Conservation (phyloP, 2,329 filamentous ascomycete species). For the Trichophaea hybrida region DNA sequence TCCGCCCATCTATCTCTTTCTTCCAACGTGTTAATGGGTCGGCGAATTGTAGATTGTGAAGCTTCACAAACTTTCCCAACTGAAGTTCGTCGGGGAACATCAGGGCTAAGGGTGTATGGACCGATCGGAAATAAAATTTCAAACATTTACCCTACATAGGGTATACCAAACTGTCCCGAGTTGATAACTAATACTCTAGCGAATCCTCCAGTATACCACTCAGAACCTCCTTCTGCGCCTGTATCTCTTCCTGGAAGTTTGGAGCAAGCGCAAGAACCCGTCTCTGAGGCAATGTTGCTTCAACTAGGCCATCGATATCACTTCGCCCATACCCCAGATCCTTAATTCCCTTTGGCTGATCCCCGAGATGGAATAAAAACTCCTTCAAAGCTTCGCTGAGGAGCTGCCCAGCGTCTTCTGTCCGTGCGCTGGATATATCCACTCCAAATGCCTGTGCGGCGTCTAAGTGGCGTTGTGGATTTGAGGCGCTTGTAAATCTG, state of each 20-base stretch:
- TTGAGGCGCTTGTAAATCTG: slow-evolving; percentile 78
- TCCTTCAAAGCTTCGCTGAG: slow-evolving; percentile 66
- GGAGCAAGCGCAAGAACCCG: slow-evolving; percentile 86
- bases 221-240: slow-evolving; percentile 58
- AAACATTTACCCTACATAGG: no score
- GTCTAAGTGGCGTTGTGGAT: slow-evolving; percentile 78
- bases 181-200: slow-evolving; percentile 36
- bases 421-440: slow-evolving; percentile 74
- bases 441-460: slow-evolving; percentile 86
- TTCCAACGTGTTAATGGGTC: no score
- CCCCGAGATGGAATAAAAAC: slow-evolving; percentile 71
- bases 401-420: slow-evolving; percentile 77
- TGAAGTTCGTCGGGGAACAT: no score
- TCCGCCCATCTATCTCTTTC: no score
- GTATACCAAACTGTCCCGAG: no score
- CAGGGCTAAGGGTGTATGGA: no score
- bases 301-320: slow-evolving; percentile 71
- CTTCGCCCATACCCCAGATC: slow-evolving; percentile 61
- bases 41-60: no score
- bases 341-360: slow-evolving; percentile 77
- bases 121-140: no score
- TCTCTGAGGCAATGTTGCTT: slow-evolving; percentile 85
- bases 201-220: slow-evolving; percentile 52
- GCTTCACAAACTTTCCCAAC: no score
- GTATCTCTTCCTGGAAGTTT: slow-evolving; percentile 54